Percentiles rank a stretch among this genome's conserved stretches.
Conservation (phyloP, 352 stramenopile species). For the Phytopythium ostracodes region DNA sequence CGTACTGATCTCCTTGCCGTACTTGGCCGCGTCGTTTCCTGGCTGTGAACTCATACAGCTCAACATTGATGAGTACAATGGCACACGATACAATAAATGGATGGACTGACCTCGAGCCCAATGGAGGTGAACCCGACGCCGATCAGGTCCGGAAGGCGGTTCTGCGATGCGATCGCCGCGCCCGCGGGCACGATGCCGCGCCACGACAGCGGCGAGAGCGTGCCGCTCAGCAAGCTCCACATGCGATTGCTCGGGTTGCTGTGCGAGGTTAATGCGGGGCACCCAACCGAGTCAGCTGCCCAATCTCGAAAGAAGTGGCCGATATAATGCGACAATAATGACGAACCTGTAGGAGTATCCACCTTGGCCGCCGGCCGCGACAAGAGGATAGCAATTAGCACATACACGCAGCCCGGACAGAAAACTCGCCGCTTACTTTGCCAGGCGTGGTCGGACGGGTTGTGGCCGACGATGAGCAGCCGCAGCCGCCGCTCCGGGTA, state of each 20-base stretch:
- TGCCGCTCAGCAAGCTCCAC: constrained; percentile 82
- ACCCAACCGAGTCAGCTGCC: neutral
- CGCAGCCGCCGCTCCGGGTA: constrained; percentile 56
- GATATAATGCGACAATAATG: neutral
- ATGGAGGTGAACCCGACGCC: constrained; percentile 83
- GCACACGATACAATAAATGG: no score
- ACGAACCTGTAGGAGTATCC: constrained; percentile 59
- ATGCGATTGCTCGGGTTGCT: constrained; percentile 89
- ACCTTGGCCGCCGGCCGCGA: constrained; percentile 10
- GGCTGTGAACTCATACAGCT: constrained; percentile 26
- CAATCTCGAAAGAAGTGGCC: neutral
- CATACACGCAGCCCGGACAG: neutral
- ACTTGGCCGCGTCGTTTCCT: constrained; percentile 81
- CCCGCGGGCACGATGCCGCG: constrained; percentile 52
- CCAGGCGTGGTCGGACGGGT: constrained; percentile 90
- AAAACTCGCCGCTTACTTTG: constrained; percentile 25
- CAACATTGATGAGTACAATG: neutral
- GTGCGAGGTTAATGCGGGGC: neutral
- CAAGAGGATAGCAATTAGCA: neutral
- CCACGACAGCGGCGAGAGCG: constrained; percentile 48
- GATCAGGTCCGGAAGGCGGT: constrained; percentile 52
- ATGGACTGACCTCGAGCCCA: constrained; percentile 60
- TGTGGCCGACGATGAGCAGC: constrained; percentile 86
- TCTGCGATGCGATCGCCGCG: constrained; percentile 65
- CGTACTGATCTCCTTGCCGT: constrained; percentile 67